These are phyloP conservation scores for Elsinoe ampelina DNA, from an alignment of 2,329 filamentous ascomycete species.

Conservation along the genomic window DNA sequence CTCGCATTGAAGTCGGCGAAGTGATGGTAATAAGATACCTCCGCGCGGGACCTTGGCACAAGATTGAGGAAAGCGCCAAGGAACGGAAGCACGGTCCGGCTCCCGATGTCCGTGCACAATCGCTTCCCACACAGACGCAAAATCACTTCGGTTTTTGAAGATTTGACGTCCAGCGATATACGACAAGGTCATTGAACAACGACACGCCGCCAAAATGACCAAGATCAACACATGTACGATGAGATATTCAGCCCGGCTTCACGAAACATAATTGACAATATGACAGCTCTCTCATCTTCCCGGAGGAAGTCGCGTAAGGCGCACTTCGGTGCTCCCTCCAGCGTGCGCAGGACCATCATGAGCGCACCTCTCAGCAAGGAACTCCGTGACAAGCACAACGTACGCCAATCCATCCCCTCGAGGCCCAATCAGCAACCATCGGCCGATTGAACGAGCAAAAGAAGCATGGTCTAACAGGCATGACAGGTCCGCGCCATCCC, in stretches of 20 bases:
- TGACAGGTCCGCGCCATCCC: slow-evolving; percentile 82
- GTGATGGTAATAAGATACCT: background rate
- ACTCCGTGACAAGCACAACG: slow-evolving; percentile 98
- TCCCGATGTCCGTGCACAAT: background rate
- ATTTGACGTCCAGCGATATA: slow-evolving; percentile 15
- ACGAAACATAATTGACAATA: slow-evolving; percentile 9
- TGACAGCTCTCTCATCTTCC: slow-evolving; percentile 61
- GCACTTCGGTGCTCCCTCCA: slow-evolving; percentile 93
- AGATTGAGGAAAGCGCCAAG: background rate
- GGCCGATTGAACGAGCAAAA: background rate
- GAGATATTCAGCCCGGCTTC: background rate
- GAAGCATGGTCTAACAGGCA: slow-evolving; percentile 16
- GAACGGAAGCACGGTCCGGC: background rate
- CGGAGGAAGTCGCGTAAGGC: slow-evolving; percentile 98
- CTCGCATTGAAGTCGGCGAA: background rate
- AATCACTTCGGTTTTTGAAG: slow-evolving; percentile 11
- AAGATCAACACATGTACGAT: slow-evolving; percentile 56
- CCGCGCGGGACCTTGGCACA: background rate
- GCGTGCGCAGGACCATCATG: slow-evolving; percentile 93
- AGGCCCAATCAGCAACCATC: background rate
- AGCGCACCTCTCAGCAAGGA: slow-evolving; percentile 93
- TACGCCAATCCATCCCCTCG: slow-evolving; percentile 39
- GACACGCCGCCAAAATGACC: slow-evolving; percentile 49
- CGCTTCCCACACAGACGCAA: slow-evolving; percentile 13
- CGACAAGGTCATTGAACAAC: slow-evolving; percentile 12